Evolutionary conservation across 306 rosid species (phyloP).

Genomic region (Abrus pulchellus): DNA sequence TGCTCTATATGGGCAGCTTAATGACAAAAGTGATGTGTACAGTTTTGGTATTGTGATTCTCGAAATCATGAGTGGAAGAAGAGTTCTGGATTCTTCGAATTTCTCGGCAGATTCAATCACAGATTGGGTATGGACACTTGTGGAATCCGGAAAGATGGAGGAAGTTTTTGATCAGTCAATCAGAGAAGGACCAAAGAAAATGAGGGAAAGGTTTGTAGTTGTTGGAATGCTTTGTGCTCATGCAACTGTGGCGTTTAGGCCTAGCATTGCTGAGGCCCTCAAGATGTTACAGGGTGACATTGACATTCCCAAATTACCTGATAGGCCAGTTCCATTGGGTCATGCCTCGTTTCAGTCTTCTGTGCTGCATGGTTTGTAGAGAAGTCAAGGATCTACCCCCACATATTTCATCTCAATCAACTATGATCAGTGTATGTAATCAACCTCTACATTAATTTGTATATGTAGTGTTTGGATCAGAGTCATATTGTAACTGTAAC

Average conservation of each 20-base stretch:
- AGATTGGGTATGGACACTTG: conserved; percentile 87
- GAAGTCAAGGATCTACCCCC: conserved; percentile 51
- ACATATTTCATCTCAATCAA: conserved; percentile 19
- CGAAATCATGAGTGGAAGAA: conserved; percentile 83
- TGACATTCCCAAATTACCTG: conserved; percentile 79
- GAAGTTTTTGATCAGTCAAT: conserved; percentile 63
- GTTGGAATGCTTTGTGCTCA: conserved; percentile 93
- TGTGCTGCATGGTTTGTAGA: conserved; percentile 42
- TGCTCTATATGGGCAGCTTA: conserved; percentile 80
- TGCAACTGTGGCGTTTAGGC: conserved; percentile 89
- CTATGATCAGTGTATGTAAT: too few relatives aligned
- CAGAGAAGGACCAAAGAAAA: conserved; percentile 66
- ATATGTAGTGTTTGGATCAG: too few relatives aligned
- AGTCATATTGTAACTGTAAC: too few relatives aligned
- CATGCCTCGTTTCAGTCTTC: conserved; percentile 72
- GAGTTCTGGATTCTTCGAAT: conserved; percentile 67
- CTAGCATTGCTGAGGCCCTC: conserved; percentile 79
- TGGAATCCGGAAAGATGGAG: conserved; percentile 60
- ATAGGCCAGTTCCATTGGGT: conserved; percentile 79
- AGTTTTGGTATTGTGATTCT: conserved; percentile 86
- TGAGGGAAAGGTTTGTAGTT: conserved; percentile 81
- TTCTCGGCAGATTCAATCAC: conserved; percentile 63
- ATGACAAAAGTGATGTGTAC: conserved; percentile 82
- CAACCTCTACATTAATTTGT: too few relatives aligned
- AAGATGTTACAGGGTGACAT: conserved; percentile 90